Evolutionary conservation across 2,329 filamentous ascomycete genomes (phyloP).

Genomic region (Thielaviopsis populi): DNA sequence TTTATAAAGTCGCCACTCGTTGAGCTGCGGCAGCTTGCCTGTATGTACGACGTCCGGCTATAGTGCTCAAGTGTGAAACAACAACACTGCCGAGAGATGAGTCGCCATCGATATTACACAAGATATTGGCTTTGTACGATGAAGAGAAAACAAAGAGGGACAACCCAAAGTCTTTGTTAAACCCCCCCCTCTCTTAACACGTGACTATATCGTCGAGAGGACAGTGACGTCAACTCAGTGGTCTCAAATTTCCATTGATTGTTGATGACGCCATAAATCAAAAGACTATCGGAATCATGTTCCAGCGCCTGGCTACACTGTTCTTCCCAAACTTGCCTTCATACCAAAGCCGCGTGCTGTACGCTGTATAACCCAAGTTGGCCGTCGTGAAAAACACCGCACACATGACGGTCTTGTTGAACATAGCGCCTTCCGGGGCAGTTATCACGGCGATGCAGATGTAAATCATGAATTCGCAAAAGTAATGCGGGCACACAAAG

Average conservation of each 20-base stretch:
- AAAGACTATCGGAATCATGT: slow-evolving; percentile 59
- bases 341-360: slow-evolving; percentile 69
- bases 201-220: too few relatives aligned
- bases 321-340: slow-evolving; percentile 54
- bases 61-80: background rate
- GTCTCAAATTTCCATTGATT: too few relatives aligned
- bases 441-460: slow-evolving; percentile 57
- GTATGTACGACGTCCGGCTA: background rate
- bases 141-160: too few relatives aligned
- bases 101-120: too few relatives aligned
- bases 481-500: slow-evolving; percentile 79
- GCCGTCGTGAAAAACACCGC: slow-evolving; percentile 57
- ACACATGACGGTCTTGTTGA: slow-evolving; percentile 61
- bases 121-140: too few relatives aligned
- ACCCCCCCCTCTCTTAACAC: too few relatives aligned
- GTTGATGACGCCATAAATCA: slow-evolving; percentile 30
- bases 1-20: background rate
- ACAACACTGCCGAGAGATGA: background rate
- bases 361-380: slow-evolving; percentile 72
- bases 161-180: too few relatives aligned
- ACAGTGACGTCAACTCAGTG: too few relatives aligned
- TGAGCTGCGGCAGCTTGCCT: background rate
- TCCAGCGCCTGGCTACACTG: slow-evolving; percentile 49
- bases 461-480: slow-evolving; percentile 76
- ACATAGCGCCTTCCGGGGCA: slow-evolving; percentile 47